A percentile compares a stretch with the other conserved stretches of the same genome.
These are phyloP conservation scores for Cyberlindnera maclurae DNA, from an alignment of 805 yeast species.

Conservation along the genomic window DNA sequence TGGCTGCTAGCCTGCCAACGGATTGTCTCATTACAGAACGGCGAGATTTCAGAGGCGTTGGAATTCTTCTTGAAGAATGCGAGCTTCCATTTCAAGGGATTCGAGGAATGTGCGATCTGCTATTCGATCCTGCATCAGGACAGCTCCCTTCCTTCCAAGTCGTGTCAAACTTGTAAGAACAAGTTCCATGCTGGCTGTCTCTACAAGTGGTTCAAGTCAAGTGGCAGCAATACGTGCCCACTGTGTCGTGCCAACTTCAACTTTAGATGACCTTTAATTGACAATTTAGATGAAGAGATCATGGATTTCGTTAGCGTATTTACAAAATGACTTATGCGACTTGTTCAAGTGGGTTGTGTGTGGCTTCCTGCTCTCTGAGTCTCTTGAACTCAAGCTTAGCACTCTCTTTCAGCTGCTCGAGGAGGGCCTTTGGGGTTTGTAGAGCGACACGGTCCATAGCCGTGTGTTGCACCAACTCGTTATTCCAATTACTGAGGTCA, in stretches of 20 bases:
- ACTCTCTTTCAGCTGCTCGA: conserved; percentile 45
- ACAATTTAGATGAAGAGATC: background rate
- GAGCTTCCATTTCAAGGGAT: conserved; percentile 81
- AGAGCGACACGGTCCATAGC: conserved; percentile 46
- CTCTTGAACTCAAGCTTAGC: conserved; percentile 22
- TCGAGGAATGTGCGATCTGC: conserved; percentile 96
- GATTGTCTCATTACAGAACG: conserved; percentile 67
- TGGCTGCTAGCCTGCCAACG: conserved; percentile 92
- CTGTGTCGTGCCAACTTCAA: conserved; percentile 71
- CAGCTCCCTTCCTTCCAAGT: conserved; percentile 81
- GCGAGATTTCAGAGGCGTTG: conserved; percentile 42
- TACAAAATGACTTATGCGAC: conserved; percentile 4
- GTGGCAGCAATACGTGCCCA: conserved; percentile 91
- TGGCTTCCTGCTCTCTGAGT: conserved; percentile 4
- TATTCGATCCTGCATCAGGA: conserved; percentile 84
- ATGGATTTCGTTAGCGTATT: background rate
- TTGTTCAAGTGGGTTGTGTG: conserved; percentile 1
- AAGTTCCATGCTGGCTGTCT: conserved; percentile 94
- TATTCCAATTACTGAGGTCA: conserved; percentile 64
- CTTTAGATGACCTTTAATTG: conserved; percentile 25
- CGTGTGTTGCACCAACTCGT: conserved; percentile 52
- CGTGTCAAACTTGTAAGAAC: conserved; percentile 85
- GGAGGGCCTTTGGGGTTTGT: conserved; percentile 58
- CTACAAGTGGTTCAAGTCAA: conserved; percentile 95
- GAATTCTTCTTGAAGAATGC: conserved; percentile 53